Conservation (phyloP, 2,329 filamentous ascomycete species). For the Fusarium musae region DNA sequence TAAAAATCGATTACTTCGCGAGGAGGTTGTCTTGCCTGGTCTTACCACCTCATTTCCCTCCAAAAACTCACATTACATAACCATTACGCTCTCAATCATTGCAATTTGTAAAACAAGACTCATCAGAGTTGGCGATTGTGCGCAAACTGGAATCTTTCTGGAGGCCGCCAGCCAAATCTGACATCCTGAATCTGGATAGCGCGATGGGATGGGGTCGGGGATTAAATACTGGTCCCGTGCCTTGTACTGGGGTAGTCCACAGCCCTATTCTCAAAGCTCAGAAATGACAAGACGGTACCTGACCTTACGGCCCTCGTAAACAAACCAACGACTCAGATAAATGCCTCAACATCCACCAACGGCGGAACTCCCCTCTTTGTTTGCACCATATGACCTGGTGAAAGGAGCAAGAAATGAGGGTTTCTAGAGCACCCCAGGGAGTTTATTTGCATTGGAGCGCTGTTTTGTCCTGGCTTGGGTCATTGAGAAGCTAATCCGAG, state of each 20-base stretch:
- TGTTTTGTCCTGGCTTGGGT: accelerated
- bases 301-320: not conserved
- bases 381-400: not conserved
- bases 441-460: not conserved
- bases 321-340: not conserved
- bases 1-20: accelerated
- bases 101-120: accelerated
- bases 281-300: not conserved
- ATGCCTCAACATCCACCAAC: not conserved
- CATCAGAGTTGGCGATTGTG: no score
- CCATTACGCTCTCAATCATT: not conserved
- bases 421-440: not conserved
- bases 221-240: not conserved
- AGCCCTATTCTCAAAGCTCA: not conserved
- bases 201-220: not conserved
- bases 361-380: not conserved
- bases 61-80: not conserved
- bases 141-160: not conserved
- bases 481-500: not conserved
- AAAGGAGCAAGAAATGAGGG: not conserved
- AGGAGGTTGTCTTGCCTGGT: not conserved
- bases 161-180: not conserved
- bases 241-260: not conserved
- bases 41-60: not conserved
- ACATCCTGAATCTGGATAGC: not conserved